phyloP scores from a whole-genome alignment of 345 rosid genomes.

The Salix udensis region DNA sequence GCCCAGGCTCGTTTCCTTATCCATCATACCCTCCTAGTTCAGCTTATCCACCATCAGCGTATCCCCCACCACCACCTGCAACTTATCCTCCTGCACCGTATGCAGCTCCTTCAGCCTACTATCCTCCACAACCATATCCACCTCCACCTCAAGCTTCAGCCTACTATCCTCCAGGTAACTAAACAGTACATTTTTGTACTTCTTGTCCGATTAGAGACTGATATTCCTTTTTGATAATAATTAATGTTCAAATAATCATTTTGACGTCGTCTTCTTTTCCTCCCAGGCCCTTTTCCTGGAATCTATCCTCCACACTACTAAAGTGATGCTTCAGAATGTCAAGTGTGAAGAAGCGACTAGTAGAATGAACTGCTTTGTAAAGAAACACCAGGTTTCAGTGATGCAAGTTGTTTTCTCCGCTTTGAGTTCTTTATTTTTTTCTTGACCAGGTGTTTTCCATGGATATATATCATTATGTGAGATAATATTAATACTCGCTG shows the following conservation, averaged over 20 bases:
- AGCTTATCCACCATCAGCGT: constrained; percentile 33
- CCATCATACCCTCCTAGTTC: constrained; percentile 19
- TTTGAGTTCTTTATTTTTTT: neutral
- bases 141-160: constrained; percentile 41
- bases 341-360: neutral
- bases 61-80: constrained; percentile 17
- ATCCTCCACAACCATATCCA: constrained; percentile 26
- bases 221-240: neutral
- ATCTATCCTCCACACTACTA: constrained; percentile 52
- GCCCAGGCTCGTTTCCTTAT: constrained; percentile 16
- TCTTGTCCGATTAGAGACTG: neutral
- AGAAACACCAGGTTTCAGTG: neutral
- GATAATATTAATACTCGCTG: neutral
- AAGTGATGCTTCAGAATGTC: constrained; percentile 8
- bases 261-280: neutral
- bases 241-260: neutral
- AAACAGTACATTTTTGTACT: neutral
- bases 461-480: neutral
- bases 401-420: neutral
- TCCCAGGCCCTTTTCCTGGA: constrained; percentile 56
- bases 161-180: constrained; percentile 51
- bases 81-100: constrained; percentile 22
- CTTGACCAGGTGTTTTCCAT: neutral
- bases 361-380: neutral
- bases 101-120: constrained; percentile 25